Evolutionary conservation across 2,329 filamentous ascomycete species (phyloP).

Genomic region (Penicillium janthinellum): DNA sequence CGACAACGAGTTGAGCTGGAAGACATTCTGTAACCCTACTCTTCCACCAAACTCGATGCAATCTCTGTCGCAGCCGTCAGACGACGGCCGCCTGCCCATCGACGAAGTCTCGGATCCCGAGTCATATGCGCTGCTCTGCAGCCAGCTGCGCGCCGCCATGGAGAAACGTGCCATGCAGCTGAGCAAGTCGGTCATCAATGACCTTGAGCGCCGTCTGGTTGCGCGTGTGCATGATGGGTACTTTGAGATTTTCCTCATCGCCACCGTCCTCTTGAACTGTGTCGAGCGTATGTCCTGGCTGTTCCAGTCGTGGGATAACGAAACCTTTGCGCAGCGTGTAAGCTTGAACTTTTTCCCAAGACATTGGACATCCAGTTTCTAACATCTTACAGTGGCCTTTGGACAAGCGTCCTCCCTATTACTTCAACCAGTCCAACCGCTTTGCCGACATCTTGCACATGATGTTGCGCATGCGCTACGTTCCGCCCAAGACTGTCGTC

Average conservation of each 20-base stretch:
- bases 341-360: slow-evolving; percentile 13
- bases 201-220: slow-evolving; percentile 61
- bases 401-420: slow-evolving; percentile 53
- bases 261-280: slow-evolving; percentile 60
- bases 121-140: slow-evolving; percentile 54
- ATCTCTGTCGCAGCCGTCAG: slow-evolving; percentile 40
- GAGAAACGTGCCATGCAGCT: slow-evolving; percentile 58
- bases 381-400: slow-evolving; percentile 52
- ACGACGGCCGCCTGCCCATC: slow-evolving; percentile 45
- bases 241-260: slow-evolving; percentile 62
- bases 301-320: slow-evolving; percentile 56
- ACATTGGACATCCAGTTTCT: slow-evolving; percentile 4
- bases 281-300: slow-evolving; percentile 63
- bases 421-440: slow-evolving; percentile 59
- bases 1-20: slow-evolving; percentile 51
- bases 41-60: slow-evolving; percentile 41
- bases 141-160: slow-evolving; percentile 57
- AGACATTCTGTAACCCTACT: slow-evolving; percentile 52
- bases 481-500: slow-evolving; percentile 46
- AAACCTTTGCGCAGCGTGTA: slow-evolving; percentile 39
- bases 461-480: slow-evolving; percentile 59
- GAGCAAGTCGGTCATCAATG: slow-evolving; percentile 59
- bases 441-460: slow-evolving; percentile 61
- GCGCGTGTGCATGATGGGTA: slow-evolving; percentile 59
- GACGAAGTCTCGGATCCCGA: slow-evolving; percentile 44